These are phyloP conservation scores for Chlamydomonas reinhardtii DNA, from an alignment of 163 green algal species.

Conservation along the genomic window DNA sequence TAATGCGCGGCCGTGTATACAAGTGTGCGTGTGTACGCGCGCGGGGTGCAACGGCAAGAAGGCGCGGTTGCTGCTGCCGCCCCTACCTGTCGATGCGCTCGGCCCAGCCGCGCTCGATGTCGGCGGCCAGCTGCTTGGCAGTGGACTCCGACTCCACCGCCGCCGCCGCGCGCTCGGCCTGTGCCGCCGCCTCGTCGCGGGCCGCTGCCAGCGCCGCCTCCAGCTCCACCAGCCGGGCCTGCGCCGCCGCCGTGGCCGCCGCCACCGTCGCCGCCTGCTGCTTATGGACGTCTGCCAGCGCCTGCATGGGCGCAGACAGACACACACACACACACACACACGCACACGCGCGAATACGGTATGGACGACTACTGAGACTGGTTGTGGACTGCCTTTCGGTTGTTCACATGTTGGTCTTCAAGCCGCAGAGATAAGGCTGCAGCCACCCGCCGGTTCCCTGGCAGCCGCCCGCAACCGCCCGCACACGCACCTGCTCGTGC, in stretches of 20 bases:
- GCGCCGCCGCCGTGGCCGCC: constrained; percentile 2
- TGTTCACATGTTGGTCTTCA: too few species aligned
- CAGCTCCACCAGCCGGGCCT: constrained; percentile 3
- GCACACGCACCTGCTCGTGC: constrained; percentile 11
- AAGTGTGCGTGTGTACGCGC: too few species aligned
- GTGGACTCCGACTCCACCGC: constrained; percentile 14
- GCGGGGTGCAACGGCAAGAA: too few species aligned
- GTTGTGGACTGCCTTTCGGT: too few species aligned
- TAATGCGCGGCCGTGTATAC: too few species aligned
- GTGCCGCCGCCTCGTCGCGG: not conserved
- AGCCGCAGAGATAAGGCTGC: too few species aligned
- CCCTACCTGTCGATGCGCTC: constrained; percentile 40
- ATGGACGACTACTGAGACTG: too few species aligned
- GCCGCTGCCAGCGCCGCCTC: constrained; percentile 25
- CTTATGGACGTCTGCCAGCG: not conserved
- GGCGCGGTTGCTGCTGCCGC: too few species aligned
- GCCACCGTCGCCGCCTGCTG: constrained; percentile 9
- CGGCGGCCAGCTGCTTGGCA: constrained; percentile 16
- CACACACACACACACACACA: too few species aligned
- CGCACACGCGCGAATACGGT: too few species aligned
- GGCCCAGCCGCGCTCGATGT: constrained; percentile 36
- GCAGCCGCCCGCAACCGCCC: too few species aligned
- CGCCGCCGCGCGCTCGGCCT: constrained; percentile 12
- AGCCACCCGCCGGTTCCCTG: too few species aligned
- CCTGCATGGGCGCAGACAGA: not conserved